Conservation (phyloP, 1,284 basidiomycete genomes). For the Butyriboletus regius region DNA sequence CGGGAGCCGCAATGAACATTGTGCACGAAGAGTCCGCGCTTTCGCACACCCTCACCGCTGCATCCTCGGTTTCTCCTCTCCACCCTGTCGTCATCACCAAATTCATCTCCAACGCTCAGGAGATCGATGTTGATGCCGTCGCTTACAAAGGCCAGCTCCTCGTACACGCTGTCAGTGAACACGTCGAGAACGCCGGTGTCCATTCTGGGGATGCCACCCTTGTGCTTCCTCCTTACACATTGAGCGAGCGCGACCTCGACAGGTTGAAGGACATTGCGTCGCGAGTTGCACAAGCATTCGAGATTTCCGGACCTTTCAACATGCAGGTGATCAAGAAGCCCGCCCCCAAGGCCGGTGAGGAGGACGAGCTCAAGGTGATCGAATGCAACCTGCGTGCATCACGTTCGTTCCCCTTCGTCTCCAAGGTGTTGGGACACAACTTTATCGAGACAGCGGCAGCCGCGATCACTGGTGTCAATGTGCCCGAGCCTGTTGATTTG, state of each 20-base stretch:
- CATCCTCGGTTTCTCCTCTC: constrained; percentile 90
- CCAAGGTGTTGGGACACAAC: constrained; percentile 94
- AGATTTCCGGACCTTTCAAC: constrained; percentile 97
- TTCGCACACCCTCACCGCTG: constrained; percentile 88
- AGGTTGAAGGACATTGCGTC: constrained; percentile 89
- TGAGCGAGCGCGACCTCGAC: constrained; percentile 68
- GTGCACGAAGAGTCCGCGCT: constrained; percentile 87
- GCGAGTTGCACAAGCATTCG: constrained; percentile 90
- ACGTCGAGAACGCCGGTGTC: constrained; percentile 98
- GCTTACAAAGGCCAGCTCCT: constrained; percentile 91
- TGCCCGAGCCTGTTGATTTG: constrained; percentile 88
- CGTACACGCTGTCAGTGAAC: constrained; percentile 93
- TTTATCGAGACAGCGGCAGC: constrained; percentile 92
- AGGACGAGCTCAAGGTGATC: constrained; percentile 87
- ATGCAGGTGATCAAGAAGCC: constrained; percentile 98
- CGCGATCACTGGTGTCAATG: constrained; percentile 83
- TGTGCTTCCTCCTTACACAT: constrained; percentile 91
- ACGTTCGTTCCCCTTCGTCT: constrained; percentile 98
- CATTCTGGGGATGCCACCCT: constrained; percentile 98
- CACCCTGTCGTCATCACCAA: constrained; percentile 98
- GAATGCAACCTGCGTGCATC: constrained; percentile 98
- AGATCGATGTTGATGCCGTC: constrained; percentile 97
- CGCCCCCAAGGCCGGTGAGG: constrained; percentile 45
- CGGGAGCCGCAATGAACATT: constrained; percentile 99
- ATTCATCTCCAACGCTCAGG: constrained; percentile 96